Conservation (phyloP, 805 yeast species). For the Kuraishia piskuri region DNA sequence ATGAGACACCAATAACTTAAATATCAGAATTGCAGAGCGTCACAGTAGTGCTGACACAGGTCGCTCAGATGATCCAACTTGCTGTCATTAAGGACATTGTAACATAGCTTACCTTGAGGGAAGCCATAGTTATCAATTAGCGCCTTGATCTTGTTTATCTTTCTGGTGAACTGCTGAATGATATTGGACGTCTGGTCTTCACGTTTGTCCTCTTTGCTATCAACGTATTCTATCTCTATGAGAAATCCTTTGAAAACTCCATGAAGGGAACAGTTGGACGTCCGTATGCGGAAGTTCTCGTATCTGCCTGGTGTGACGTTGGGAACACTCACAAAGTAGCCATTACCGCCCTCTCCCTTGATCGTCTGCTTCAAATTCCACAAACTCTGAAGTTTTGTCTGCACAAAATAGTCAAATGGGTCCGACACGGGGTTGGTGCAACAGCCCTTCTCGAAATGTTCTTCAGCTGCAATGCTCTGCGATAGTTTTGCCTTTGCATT, state of each 20-base stretch:
- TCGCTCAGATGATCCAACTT: slow-evolving; percentile 27
- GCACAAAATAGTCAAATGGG: slow-evolving; percentile 45
- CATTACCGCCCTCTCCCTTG: slow-evolving; percentile 68
- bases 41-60: slow-evolving; percentile 30
- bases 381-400: slow-evolving; percentile 52
- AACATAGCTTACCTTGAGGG: slow-evolving; percentile 27
- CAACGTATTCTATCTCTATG: slow-evolving; percentile 45
- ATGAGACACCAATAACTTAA: background rate
- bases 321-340: slow-evolving; percentile 41
- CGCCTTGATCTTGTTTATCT: slow-evolving; percentile 23
- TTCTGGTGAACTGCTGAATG: slow-evolving; percentile 22
- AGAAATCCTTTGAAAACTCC: slow-evolving; percentile 68
- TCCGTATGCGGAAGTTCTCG: slow-evolving; percentile 45
- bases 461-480: slow-evolving; percentile 19
- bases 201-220: slow-evolving; percentile 10
- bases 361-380: slow-evolving; percentile 66
- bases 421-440: slow-evolving; percentile 38
- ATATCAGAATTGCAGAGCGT: slow-evolving; percentile 25
- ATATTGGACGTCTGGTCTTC: slow-evolving; percentile 15
- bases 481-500: slow-evolving; percentile 11
- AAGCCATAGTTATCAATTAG: slow-evolving; percentile 23
- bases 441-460: slow-evolving; percentile 25
- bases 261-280: slow-evolving; percentile 66
- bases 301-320: slow-evolving; percentile 15
- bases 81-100: slow-evolving; percentile 27